Evolutionary conservation across 495 filamentous ascomycete species (phyloP), one percentile per base, ranked within the genome.

Genomic region (Hypoxylon rickii): DNA sequence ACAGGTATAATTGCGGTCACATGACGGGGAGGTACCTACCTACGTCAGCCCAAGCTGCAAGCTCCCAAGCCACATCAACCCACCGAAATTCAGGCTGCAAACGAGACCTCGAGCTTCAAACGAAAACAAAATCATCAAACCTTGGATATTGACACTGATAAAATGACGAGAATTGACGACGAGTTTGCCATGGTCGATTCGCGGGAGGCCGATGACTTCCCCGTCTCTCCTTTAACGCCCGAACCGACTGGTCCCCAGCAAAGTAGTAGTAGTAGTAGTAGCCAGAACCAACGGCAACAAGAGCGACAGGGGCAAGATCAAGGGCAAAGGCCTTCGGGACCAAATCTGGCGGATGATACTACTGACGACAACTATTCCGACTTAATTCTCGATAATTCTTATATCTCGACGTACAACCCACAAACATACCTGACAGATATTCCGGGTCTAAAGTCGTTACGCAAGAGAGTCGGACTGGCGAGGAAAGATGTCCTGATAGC

Each of bases 401-500:
- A 19, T 3, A 8, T 41, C 37, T 26, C 26, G 21, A 13, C 12
- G 21, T 42, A 2, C 18, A 47, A 37, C 7, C 2, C 32, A 6
- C 44, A 46, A 20, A 34, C 16, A 45, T 29, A 29, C 10, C 24
- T 29, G 10, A 10, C 4, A 29, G 24, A 29, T 29, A 10, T 29
- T 29, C 24, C 24, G 24, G 24, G 24, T 4, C 10, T 29, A 29
- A 29, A 29, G 24, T 29, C 41, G 20, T 21, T 20, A 45, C 34
- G 19, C 13, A 24, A 51, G n/a, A 33, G 20, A 13, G n/a, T n/a
- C n/a, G n/a, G n/a, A n/a, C n/a, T 39, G 20, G 38, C 12, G 31
- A 51, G 41, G 13, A 41, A 54, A 21, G 50, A 65, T 21, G 24
- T 62, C 7, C 41, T 65, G 13, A 62, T 65, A 31, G 63, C 63